Evolutionary conservation across 2,329 filamentous ascomycete species (phyloP).

Genomic region (Aspergillus sp.): DNA sequence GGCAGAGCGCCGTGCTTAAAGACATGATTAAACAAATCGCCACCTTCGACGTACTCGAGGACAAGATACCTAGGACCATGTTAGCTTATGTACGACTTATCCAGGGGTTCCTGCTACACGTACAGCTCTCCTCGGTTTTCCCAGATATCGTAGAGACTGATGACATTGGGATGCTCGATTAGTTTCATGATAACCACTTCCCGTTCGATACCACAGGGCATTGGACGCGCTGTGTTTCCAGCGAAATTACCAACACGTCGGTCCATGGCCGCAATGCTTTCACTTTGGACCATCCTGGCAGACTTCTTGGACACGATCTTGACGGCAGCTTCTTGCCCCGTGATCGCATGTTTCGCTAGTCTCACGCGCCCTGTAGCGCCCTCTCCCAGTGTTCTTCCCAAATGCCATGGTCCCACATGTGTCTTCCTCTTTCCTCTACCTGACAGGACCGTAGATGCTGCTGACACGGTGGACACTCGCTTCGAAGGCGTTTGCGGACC

Average conservation of each 20-base stretch:
- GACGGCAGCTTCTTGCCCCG: conserved; percentile 76
- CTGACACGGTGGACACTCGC: conserved; percentile 48
- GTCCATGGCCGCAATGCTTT: conserved; percentile 78
- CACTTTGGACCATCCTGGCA: conserved; percentile 72
- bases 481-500: conserved; percentile 45
- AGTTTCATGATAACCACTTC: conserved; percentile 97
- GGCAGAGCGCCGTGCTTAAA: conserved; percentile 63
- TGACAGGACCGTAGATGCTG: conserved; percentile 46
- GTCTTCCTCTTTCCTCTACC: conserved; percentile 55
- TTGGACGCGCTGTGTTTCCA: conserved; percentile 57
- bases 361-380: conserved; percentile 86
- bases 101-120: conserved; percentile 29
- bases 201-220: conserved; percentile 83
- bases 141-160: conserved; percentile 94
- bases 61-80: conserved; percentile 71
- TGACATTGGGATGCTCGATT: conserved; percentile 89
- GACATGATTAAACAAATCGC: conserved; percentile 84
- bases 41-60: conserved; percentile 80
- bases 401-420: conserved; percentile 86
- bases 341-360: conserved; percentile 70
- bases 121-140: conserved; percentile 93
- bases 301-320: conserved; percentile 89
- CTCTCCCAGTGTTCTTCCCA: conserved; percentile 81
- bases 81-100: conserved; percentile 13
- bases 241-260: conserved; percentile 56